Percentiles rank a stretch among this genome's conserved stretches.
These are phyloP conservation scores for Kodamaea kaohsiungensis DNA, from an alignment of 805 yeast genomes.

Conservation along the genomic window DNA sequence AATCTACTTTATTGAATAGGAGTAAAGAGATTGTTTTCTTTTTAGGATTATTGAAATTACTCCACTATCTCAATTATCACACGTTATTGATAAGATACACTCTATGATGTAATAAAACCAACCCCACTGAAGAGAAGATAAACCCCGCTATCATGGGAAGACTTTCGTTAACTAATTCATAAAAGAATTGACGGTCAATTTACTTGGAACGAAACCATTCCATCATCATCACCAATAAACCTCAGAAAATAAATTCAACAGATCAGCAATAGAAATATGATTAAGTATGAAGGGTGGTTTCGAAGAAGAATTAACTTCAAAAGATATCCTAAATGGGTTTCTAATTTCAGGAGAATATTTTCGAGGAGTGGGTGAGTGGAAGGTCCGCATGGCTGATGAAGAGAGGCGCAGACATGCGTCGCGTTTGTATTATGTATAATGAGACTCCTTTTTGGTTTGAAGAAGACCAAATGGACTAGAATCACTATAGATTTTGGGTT, in stretches of 20 bases:
- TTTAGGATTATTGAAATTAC: too few relatives aligned
- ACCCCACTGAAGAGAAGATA: too few relatives aligned
- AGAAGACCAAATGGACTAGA: background rate
- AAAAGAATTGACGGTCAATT: too few relatives aligned
- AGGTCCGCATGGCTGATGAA: background rate
- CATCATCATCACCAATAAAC: background rate
- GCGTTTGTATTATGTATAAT: background rate
- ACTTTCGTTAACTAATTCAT: too few relatives aligned
- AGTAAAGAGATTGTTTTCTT: too few relatives aligned
- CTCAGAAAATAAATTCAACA: background rate
- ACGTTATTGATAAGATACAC: too few relatives aligned
- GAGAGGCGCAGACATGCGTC: background rate
- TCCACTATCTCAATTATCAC: too few relatives aligned
- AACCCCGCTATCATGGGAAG: too few relatives aligned
- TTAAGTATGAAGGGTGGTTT: background rate
- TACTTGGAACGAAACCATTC: too few relatives aligned
- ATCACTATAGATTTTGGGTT: too few relatives aligned
- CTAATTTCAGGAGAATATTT: background rate
- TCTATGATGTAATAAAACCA: too few relatives aligned
- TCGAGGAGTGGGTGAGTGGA: background rate
- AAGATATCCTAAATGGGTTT: background rate
- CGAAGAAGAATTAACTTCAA: background rate
- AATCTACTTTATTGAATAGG: too few relatives aligned
- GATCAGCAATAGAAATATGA: background rate
- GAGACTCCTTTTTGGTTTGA: background rate